Base-by-base conservation (phyloP, 768 basidiomycete species). In the Phylloporus sp. region DNA sequence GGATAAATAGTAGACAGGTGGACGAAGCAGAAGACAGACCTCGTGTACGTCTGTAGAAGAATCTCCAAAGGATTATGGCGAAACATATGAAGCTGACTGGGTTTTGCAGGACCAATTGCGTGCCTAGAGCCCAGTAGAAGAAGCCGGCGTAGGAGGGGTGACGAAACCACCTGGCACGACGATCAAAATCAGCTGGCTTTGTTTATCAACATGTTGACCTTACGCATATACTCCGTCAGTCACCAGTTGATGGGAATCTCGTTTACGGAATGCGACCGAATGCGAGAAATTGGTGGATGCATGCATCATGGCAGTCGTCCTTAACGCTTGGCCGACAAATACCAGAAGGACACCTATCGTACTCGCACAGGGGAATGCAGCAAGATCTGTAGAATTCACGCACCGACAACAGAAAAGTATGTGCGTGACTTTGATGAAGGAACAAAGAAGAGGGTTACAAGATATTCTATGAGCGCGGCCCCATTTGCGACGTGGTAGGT, bases 81-180 rank as follows among this genome's bases (percentile, higher is more conserved):
- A 86, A 98, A 2, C 80, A 64, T 3, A 82, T 35, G 53, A 89
- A 82, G 13, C 82, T 81, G 14, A 92, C 24, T 0, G 87, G 79
- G 61, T 98, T 99, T 61, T 92, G 92, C 18, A 98, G 74, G 1
- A 91, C 78, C 29, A 98, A 68, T 63, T 99, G 96, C 0, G 92
- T 96, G 3, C 94, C 92, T 22, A 99, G 60, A 0, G 92, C 93
- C 96, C 96, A 98, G 65, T 95, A 98, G 66, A 89, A 95, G 72
- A 97, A 99, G 3, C 94, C 96, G 2, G 90, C 80, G 57, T 99
- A 99, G 0, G 95, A 96, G 10, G 96, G 96, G 67, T 99, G 96
- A 13, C 96, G 81, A 50, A 83, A 85, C 80, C 54, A 64, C 20
- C 62, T 62, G 27, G 34, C 34, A 23, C 18, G 38, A 31, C 7